Evolutionary conservation across 1,284 basidiomycete species (phyloP).

Genomic region (Sparassis latifolia): DNA sequence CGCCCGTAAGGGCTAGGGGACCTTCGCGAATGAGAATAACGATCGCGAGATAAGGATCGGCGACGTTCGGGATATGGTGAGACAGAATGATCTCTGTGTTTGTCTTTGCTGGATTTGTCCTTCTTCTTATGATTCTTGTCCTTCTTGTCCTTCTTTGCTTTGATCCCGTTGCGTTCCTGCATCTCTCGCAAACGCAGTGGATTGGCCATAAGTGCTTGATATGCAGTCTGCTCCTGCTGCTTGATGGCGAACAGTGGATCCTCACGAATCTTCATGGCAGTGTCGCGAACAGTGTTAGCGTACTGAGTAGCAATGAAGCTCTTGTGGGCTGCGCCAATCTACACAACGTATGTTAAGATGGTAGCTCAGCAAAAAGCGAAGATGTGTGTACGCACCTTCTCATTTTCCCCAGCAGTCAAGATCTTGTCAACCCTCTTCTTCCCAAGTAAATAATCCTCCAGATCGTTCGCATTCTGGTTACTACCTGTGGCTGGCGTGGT

Average conservation of each 20-base stretch:
- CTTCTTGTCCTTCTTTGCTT: conserved; percentile 71
- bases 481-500: conserved; percentile 85
- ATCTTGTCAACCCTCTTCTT: conserved; percentile 98
- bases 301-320: conserved; percentile 91
- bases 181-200: conserved; percentile 83
- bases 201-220: conserved; percentile 86
- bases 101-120: conserved; percentile 41
- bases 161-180: conserved; percentile 70
- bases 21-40: conserved; percentile 26
- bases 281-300: conserved; percentile 86
- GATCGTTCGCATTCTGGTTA: conserved; percentile 79
- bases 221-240: conserved; percentile 92
- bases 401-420: conserved; percentile 83
- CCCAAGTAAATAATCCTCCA: conserved; percentile 96
- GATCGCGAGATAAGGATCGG: conserved; percentile 32
- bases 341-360: conserved; percentile 1
- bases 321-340: conserved; percentile 82
- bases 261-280: conserved; percentile 90
- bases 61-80: conserved; percentile 27
- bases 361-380: background rate
- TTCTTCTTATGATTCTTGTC: conserved; percentile 58
- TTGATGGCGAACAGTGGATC: conserved; percentile 96
- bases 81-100: conserved; percentile 30
- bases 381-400: conserved; percentile 50
- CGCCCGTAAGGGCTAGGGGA: conserved; percentile 35